A percentile compares a stretch with the other conserved stretches of the same genome.
Conservation (phyloP, 1,139 yeast species). For the Suhomyces choctaworum region DNA sequence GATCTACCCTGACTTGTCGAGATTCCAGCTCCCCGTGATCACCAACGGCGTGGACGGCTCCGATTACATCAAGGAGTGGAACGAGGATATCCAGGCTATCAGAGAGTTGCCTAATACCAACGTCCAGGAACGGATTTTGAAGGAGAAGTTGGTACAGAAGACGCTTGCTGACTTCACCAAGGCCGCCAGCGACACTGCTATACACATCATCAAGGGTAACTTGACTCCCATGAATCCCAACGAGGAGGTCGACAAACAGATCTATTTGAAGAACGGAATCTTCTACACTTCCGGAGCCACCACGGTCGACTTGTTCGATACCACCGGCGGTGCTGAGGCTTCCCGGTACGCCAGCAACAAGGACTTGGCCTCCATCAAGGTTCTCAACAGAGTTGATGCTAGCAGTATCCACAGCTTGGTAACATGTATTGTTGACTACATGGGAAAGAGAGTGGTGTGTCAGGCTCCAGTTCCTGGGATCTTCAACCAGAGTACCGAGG, state of each 20-base stretch:
- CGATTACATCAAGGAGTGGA: conserved; percentile 73
- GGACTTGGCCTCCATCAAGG: conserved; percentile 73
- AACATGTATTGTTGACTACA: conserved; percentile 83
- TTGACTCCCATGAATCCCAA: conserved; percentile 77
- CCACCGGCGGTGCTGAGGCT: conserved; percentile 80
- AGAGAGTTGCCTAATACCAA: conserved; percentile 63
- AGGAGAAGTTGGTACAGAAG: conserved; percentile 75
- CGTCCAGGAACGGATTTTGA: conserved; percentile 66
- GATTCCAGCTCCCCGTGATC: conserved; percentile 58
- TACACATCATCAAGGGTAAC: conserved; percentile 72
- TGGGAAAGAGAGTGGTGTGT: conserved; percentile 84
- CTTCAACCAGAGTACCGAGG: conserved; percentile 49
- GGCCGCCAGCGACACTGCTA: conserved; percentile 78
- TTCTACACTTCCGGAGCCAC: conserved; percentile 73
- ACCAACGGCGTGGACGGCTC: conserved; percentile 60
- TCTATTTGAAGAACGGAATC: conserved; percentile 78
- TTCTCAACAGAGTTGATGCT: conserved; percentile 66
- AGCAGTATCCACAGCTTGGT: conserved; percentile 68
- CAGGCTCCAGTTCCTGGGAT: conserved; percentile 99
- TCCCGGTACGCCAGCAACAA: conserved; percentile 79
- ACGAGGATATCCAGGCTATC: conserved; percentile 83
- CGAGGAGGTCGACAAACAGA: conserved; percentile 60
- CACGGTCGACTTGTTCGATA: conserved; percentile 63
- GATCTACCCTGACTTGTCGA: conserved; percentile 57
- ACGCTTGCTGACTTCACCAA: conserved; percentile 76